Percentiles rank a stretch among this genome's conserved stretches.
phyloP scores from a whole-genome alignment of 805 yeast species.

The Candida coleopterorum region DNA sequence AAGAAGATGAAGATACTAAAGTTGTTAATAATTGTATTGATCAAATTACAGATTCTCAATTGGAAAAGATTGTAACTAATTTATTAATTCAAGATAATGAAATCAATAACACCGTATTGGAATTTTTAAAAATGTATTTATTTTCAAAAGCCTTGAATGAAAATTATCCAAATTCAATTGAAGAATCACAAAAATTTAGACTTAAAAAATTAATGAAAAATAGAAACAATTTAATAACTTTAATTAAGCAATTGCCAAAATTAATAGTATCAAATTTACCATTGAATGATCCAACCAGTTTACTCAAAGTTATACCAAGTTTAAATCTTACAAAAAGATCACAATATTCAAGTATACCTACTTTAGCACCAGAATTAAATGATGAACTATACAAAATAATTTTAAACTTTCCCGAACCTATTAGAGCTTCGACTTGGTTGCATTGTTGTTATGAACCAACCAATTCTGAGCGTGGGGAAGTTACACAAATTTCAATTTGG shows the following conservation, averaged over 20 bases:
- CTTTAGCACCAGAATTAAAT: slow-evolving; percentile 57
- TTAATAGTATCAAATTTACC: slow-evolving; percentile 39
- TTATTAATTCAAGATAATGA: slow-evolving; percentile 69
- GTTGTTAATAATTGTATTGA: slow-evolving; percentile 36
- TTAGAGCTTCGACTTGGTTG: slow-evolving; percentile 91
- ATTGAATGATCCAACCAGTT: slow-evolving; percentile 23
- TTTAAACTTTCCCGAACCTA: slow-evolving; percentile 71
- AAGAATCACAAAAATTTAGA: slow-evolving; percentile 30
- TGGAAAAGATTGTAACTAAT: slow-evolving; percentile 54
- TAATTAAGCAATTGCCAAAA: slow-evolving; percentile 59
- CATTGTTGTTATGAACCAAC: slow-evolving; percentile 80
- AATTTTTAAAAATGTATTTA: slow-evolving; percentile 76
- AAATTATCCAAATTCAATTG: slow-evolving; percentile 21
- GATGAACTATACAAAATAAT: slow-evolving; percentile 55
- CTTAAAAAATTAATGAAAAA: slow-evolving; percentile 48
- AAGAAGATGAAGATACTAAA: slow-evolving; percentile 9
- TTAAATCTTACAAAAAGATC: slow-evolving; percentile 49
- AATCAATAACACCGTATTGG: slow-evolving; percentile 66
- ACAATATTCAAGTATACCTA: slow-evolving; percentile 46
- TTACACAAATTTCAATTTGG: slow-evolving; percentile 94
- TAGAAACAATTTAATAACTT: slow-evolving; percentile 44
- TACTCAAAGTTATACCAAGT: slow-evolving; percentile 18
- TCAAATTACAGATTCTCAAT: slow-evolving; percentile 28
- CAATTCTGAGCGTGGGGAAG: slow-evolving; percentile 55
- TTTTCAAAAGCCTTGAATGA: slow-evolving; percentile 51